Evolutionary conservation across 2,329 filamentous ascomycete species (phyloP).

Genomic region (Helminthosporium solani): DNA sequence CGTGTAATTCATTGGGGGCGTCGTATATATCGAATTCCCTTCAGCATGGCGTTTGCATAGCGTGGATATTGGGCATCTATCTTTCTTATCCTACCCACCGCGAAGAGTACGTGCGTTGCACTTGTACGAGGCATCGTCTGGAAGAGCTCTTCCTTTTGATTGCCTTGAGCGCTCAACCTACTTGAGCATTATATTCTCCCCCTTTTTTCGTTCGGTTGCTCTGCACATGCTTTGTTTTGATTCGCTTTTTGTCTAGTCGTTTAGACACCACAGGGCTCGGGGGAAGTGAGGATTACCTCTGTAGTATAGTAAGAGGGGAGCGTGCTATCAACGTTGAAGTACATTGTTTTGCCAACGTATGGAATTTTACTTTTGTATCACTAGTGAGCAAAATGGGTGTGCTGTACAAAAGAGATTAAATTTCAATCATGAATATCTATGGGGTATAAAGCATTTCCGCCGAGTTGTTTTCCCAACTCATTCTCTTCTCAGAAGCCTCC

Average conservation of each 20-base stretch:
- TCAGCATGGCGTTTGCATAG: conserved; percentile 24
- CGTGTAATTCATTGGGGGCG: neutral
- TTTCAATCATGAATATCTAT: neutral
- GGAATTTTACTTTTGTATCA: too few species aligned
- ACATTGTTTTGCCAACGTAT: too few species aligned
- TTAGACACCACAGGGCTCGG: conserved; percentile 9
- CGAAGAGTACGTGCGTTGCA: neutral
- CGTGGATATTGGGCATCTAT: conserved; percentile 4
- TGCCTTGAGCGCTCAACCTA: too few species aligned
- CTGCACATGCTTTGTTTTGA: neutral
- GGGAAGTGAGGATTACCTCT: neutral
- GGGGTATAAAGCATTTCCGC: neutral
- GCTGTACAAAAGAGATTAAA: neutral
- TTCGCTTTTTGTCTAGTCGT: neutral
- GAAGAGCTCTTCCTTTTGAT: too few species aligned
- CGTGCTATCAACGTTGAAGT: neutral
- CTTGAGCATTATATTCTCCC: too few species aligned
- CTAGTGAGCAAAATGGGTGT: too few species aligned
- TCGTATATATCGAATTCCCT: neutral
- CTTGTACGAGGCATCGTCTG: neutral
- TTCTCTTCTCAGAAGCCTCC: conserved; percentile 10
- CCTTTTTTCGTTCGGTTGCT: neutral
- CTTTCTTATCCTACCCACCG: neutral
- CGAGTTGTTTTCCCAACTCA: conserved; percentile 13
- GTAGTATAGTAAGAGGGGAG: neutral